phyloP scores from a whole-genome alignment of 2,329 filamentous ascomycete species.

The Ceratocystis alfenasii region DNA sequence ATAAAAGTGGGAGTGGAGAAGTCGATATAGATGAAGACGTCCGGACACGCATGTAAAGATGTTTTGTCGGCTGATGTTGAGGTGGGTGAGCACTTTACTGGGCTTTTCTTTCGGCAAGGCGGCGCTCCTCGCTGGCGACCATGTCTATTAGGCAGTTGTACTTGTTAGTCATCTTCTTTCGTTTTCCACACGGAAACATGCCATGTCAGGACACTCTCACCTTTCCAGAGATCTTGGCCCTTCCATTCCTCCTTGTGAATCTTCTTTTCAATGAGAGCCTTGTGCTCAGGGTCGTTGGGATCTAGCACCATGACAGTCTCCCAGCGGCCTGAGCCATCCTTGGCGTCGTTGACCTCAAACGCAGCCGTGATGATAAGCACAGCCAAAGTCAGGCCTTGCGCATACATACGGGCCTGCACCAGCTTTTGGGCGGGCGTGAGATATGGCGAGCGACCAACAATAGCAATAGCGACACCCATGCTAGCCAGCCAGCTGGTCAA shows the following conservation, averaged over 20 bases:
- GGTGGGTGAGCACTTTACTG: slow-evolving; percentile 11
- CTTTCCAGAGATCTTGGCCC: slow-evolving; percentile 88
- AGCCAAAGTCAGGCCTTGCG: slow-evolving; percentile 75
- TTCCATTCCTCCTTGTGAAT: slow-evolving; percentile 78
- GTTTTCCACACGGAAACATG: slow-evolving; percentile 2
- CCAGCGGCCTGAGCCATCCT: slow-evolving; percentile 64
- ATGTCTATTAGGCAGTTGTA: slow-evolving; percentile 46
- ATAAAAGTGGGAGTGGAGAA: slow-evolving; percentile 2
- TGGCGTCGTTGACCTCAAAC: slow-evolving; percentile 69
- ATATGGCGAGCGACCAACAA: slow-evolving; percentile 68
- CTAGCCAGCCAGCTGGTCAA: slow-evolving; percentile 68
- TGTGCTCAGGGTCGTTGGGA: slow-evolving; percentile 70
- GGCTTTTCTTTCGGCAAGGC: slow-evolving; percentile 35
- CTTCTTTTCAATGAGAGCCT: slow-evolving; percentile 73
- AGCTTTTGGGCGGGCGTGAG: slow-evolving; percentile 71
- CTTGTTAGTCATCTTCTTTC: slow-evolving; percentile 20
- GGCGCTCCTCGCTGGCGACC: slow-evolving; percentile 66
- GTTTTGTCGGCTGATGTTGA: slow-evolving; percentile 4
- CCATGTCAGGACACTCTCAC: slow-evolving; percentile 34
- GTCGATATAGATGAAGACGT: neutral
- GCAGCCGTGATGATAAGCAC: slow-evolving; percentile 72
- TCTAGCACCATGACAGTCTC: slow-evolving; percentile 73
- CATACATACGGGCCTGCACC: slow-evolving; percentile 89
- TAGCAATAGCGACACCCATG: slow-evolving; percentile 60
- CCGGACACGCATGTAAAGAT: neutral